These are phyloP conservation scores for Hirschfeldia incana DNA, from an alignment of 345 rosid genomes.

Conservation along the genomic window DNA sequence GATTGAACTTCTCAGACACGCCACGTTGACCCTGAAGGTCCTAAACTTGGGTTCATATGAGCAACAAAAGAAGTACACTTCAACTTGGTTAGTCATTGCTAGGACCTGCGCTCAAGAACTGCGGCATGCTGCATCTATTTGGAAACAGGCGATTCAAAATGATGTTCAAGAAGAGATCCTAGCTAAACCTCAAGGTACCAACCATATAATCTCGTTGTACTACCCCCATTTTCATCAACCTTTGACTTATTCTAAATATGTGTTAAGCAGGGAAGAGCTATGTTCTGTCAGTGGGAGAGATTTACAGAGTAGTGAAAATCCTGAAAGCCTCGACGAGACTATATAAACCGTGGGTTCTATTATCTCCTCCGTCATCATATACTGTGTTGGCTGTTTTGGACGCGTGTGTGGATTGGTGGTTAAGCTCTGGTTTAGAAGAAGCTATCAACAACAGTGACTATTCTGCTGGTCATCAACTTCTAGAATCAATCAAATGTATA, in stretches of 20 bases:
- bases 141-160: constrained; percentile 60
- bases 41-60: constrained; percentile 54
- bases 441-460: constrained; percentile 50
- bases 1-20: constrained; percentile 62
- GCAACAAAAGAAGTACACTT: constrained; percentile 58
- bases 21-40: constrained; percentile 51
- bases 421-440: constrained; percentile 71
- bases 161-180: constrained; percentile 50
- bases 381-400: constrained; percentile 46
- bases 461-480: constrained; percentile 30
- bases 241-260: constrained; percentile 1
- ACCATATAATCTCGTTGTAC: neutral
- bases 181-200: constrained; percentile 60
- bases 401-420: constrained; percentile 67
- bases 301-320: constrained; percentile 69
- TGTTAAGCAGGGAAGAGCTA: constrained; percentile 58
- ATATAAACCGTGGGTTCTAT: constrained; percentile 75
- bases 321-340: constrained; percentile 58
- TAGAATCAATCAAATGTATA: constrained; percentile 52
- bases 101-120: constrained; percentile 69
- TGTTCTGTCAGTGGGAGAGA: constrained; percentile 72
- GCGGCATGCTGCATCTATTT: constrained; percentile 69
- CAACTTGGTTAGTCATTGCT: constrained; percentile 63
- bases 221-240: neutral
- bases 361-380: constrained; percentile 36